Evolutionary conservation across 2,329 filamentous ascomycete species (phyloP).

Genomic region (Teratosphaeria zuluensis): DNA sequence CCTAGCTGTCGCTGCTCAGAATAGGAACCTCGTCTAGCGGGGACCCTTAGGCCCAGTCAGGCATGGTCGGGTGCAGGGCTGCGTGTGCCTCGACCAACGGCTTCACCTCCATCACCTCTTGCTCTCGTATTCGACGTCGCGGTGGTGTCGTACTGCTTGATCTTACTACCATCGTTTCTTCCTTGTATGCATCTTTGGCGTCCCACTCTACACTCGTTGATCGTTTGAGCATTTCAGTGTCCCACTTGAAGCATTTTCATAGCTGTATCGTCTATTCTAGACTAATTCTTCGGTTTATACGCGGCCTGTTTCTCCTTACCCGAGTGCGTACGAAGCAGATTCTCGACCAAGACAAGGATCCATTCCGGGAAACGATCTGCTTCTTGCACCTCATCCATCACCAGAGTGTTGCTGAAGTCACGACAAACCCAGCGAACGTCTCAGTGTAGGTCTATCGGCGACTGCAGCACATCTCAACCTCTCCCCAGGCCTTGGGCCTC

Average conservation of each 20-base stretch:
- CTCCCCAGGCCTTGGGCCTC: constrained; percentile 1
- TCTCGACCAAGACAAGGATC: neutral
- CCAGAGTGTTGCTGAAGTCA: neutral
- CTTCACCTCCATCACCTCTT: neutral
- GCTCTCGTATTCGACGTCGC: neutral
- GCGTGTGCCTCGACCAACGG: neutral
- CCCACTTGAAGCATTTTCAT: neutral
- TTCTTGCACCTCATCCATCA: neutral
- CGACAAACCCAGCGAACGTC: neutral
- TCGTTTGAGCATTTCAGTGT: neutral
- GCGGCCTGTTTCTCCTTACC: neutral
- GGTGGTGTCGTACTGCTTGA: neutral
- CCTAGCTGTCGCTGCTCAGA: neutral
- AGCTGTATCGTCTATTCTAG: neutral
- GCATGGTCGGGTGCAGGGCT: neutral
- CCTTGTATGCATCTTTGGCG: neutral
- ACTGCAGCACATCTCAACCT: neutral
- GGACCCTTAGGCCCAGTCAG: neutral
- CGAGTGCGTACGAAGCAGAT: neutral
- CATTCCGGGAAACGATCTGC: neutral
- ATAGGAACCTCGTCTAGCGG: neutral
- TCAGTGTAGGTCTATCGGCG: neutral
- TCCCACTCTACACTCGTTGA: neutral
- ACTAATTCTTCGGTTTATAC: neutral
- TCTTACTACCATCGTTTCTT: neutral